Percentiles rank a stretch among this genome's conserved stretches.
Evolutionary conservation across 441 rosid species (phyloP).

Genomic region (Brassica hybrid): DNA sequence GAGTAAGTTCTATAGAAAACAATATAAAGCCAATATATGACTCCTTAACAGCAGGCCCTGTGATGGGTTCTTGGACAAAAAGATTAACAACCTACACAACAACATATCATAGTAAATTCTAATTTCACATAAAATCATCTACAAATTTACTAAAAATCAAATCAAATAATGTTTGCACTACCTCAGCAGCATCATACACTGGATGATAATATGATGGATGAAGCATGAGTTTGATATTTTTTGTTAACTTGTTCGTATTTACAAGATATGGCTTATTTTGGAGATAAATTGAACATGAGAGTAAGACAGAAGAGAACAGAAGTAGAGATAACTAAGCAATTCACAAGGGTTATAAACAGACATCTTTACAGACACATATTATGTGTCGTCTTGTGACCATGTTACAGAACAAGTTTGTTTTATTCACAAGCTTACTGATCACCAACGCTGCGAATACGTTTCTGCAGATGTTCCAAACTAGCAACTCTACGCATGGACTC

Average conservation of each 20-base stretch:
- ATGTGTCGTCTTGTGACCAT: conserved; percentile 4
- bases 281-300: neutral
- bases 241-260: neutral
- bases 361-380: conserved; percentile 24
- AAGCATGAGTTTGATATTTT: neutral
- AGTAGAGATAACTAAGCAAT: neutral
- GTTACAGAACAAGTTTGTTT: conserved; percentile 40
- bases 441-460: conserved; percentile 61
- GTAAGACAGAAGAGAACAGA: neutral
- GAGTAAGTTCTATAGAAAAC: too few relatives aligned
- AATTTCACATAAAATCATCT: too few relatives aligned
- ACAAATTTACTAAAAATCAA: too few relatives aligned
- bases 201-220: too few relatives aligned
- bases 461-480: conserved; percentile 92
- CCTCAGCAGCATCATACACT: neutral
- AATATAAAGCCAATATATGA: too few relatives aligned
- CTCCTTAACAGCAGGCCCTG: too few relatives aligned
- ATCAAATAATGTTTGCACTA: neutral
- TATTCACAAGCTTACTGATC: conserved; percentile 29
- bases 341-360: neutral
- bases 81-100: too few relatives aligned
- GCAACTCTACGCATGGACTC: conserved; percentile 82
- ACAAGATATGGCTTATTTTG: neutral
- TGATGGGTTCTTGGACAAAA: too few relatives aligned
- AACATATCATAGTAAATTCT: too few relatives aligned